These are phyloP conservation scores for Kluyveromyces marxianus DNA, from an alignment of 1,139 yeast genomes.

Conservation along the genomic window DNA sequence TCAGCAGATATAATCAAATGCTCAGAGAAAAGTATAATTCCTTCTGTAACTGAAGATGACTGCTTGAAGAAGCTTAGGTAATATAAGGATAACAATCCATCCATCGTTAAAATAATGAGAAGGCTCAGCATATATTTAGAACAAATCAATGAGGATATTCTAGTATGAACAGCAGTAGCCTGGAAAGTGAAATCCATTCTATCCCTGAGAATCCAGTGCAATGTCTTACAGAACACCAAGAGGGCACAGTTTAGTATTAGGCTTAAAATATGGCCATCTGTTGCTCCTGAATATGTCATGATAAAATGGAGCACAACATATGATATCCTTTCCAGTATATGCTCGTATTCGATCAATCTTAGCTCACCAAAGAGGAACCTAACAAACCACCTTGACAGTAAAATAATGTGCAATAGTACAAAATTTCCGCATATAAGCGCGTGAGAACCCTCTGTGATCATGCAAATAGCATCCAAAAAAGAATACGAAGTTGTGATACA, in stretches of 20 bases:
- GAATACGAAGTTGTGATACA: slow-evolving; percentile 13
- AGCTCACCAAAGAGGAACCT: slow-evolving; percentile 63
- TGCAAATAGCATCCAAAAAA: slow-evolving; percentile 27
- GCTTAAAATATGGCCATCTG: slow-evolving; percentile 25
- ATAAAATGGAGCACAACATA: slow-evolving; percentile 60
- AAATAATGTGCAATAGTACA: slow-evolving; percentile 22
- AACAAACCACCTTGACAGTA: slow-evolving; percentile 29
- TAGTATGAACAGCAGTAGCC: slow-evolving; percentile 31
- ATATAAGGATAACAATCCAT: slow-evolving; percentile 18
- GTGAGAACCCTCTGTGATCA: slow-evolving; percentile 38
- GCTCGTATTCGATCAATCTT: slow-evolving; percentile 69
- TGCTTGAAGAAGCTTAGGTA: too few species aligned
- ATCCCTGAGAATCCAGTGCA: slow-evolving; percentile 68
- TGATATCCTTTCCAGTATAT: slow-evolving; percentile 59
- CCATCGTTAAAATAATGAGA: slow-evolving; percentile 40
- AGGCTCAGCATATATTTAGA: slow-evolving; percentile 37
- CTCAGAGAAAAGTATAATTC: slow-evolving; percentile 4
- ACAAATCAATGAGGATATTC: slow-evolving; percentile 27
- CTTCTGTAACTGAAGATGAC: too few species aligned
- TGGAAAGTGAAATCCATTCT: slow-evolving; percentile 49
- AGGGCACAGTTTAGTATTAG: slow-evolving; percentile 33
- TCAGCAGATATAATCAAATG: slow-evolving; percentile 42
- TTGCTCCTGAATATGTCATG: slow-evolving; percentile 46
- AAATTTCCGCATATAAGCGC: slow-evolving; percentile 32
- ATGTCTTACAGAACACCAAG: slow-evolving; percentile 53